Conservation (phyloP, 2,329 filamentous ascomycete species). For the Nothophoma quercina region DNA sequence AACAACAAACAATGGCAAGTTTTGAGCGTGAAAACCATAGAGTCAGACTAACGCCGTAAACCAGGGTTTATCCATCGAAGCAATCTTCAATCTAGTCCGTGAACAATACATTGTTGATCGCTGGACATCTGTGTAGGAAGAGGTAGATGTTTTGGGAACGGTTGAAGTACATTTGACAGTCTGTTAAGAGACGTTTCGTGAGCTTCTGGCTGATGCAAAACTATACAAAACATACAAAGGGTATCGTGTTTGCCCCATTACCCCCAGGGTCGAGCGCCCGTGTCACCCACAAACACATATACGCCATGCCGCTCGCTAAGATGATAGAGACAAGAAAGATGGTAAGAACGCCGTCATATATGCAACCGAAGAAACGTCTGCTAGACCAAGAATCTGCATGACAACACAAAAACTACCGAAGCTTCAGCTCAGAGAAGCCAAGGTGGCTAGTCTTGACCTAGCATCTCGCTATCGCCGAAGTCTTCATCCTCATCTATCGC, state of each 20-base stretch:
- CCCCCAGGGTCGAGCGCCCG: slow-evolving; percentile 15
- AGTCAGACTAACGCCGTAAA: too few species aligned
- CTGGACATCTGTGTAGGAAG: too few species aligned
- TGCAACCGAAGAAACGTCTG: slow-evolving; percentile 13
- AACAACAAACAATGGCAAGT: too few species aligned
- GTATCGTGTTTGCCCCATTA: slow-evolving; percentile 29
- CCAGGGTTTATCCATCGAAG: too few species aligned
- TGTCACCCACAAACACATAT: slow-evolving; percentile 6
- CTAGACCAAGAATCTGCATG: not conserved
- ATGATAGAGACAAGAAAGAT: slow-evolving; percentile 17
- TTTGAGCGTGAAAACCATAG: too few species aligned
- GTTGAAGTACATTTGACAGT: not conserved
- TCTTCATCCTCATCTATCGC: slow-evolving; percentile 55
- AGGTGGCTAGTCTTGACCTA: slow-evolving; percentile 41
- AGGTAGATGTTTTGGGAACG: too few species aligned
- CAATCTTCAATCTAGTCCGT: too few species aligned
- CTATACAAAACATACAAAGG: slow-evolving; percentile 22
- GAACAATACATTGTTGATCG: too few species aligned
- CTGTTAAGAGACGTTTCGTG: not conserved
- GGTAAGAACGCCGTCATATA: slow-evolving; percentile 23
- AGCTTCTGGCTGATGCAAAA: not conserved
- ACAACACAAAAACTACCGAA: not conserved
- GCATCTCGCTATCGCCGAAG: slow-evolving; percentile 55
- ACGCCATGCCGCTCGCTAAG: slow-evolving; percentile 24
- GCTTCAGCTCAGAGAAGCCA: not conserved